These are phyloP conservation scores for Globisporangium heterothallicum DNA, from an alignment of 352 stramenopile genomes.

Conservation along the genomic window DNA sequence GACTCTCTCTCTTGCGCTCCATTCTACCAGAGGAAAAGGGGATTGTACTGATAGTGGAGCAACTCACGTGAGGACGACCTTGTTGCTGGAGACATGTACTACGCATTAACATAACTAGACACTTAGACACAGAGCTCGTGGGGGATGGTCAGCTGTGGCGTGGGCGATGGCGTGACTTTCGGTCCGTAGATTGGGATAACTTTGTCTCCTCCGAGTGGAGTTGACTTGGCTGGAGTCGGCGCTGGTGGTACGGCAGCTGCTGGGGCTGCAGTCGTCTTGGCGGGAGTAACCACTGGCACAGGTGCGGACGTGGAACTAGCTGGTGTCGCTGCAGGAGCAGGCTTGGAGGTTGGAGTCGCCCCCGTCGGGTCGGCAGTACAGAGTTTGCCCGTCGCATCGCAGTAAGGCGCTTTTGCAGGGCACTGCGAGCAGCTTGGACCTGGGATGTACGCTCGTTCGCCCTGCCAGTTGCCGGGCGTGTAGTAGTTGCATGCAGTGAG, in stretches of 20 bases:
- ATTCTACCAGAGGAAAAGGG: too few species aligned
- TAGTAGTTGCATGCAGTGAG: conserved; percentile 38
- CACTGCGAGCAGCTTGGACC: conserved; percentile 29
- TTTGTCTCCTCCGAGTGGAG: background rate
- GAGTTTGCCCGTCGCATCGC: conserved; percentile 25
- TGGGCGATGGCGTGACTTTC: conserved; percentile 4
- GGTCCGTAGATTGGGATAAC: background rate
- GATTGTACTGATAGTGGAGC: too few species aligned
- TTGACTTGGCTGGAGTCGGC: conserved; percentile 12
- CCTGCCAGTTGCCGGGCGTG: conserved; percentile 30
- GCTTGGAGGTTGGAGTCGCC: conserved; percentile 4
- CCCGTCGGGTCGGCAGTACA: conserved; percentile 19
- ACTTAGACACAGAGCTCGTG: conserved; percentile 14
- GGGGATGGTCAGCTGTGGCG: conserved; percentile 2
- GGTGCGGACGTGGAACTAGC: conserved; percentile 12
- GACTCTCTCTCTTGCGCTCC: background rate
- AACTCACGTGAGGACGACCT: too few species aligned
- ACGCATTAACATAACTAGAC: background rate
- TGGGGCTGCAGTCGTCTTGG: conserved; percentile 3
- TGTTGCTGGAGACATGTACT: too few species aligned
- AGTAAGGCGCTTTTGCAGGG: conserved; percentile 22
- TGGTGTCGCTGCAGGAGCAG: conserved; percentile 6
- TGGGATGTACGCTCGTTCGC: conserved; percentile 24
- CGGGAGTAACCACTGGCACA: background rate
- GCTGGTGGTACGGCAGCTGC: conserved; percentile 3